Base-by-base conservation (phyloP, 805 yeast genomes). In the Cyberlindnera subsufficiens region DNA sequence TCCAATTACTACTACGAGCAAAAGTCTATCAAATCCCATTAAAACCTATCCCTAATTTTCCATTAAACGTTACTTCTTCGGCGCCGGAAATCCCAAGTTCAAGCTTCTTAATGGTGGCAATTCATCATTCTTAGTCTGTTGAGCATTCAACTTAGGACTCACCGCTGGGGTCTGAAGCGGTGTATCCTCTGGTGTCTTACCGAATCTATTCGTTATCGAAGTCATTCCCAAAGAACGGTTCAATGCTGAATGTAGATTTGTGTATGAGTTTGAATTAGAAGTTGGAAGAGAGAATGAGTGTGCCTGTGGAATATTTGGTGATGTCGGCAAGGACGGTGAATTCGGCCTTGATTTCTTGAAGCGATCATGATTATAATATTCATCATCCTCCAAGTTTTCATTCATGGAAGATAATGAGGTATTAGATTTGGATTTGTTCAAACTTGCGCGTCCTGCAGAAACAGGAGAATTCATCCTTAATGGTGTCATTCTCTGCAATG, bases 401-500 rank as follows among this genome's bases (percentile, higher is more conserved):
- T 59, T 51, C 22, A 52, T 46, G 7, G 61, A 56, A 1, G 63
- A 51, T 10, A 57, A 34, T 5, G 60, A 55, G 14, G 52, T 53
- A 33, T 56, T 51, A 8, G 60, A 55, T 42, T 55, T 56, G 10
- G 58, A 41, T 51, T 56, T 45, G 35, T 49, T 42, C 39, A 47
- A 29, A 25, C 55, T 42, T 10, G 61, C 20, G n/a, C 50, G 48
- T 10, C 50, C 42, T 33, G 14, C 51, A 36, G 38, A 59, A 30
- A 55, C 49, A 30, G 43, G 63, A 31, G 42, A 61, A 52, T 19
- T 56, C 45, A 47, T 53, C 42, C 69, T 58, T 22, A 78, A 55
- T 7, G 83, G 85, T 0, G 84, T 80, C 82, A 80, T 76, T 55
- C 80, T 68, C 55, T 80, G 85, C 42, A 81, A 59, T 3, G 84